Percentiles rank a stretch among this genome's conserved stretches.
Conservation (phyloP, 805 yeast species). For the Suhomyces pyralidae region DNA sequence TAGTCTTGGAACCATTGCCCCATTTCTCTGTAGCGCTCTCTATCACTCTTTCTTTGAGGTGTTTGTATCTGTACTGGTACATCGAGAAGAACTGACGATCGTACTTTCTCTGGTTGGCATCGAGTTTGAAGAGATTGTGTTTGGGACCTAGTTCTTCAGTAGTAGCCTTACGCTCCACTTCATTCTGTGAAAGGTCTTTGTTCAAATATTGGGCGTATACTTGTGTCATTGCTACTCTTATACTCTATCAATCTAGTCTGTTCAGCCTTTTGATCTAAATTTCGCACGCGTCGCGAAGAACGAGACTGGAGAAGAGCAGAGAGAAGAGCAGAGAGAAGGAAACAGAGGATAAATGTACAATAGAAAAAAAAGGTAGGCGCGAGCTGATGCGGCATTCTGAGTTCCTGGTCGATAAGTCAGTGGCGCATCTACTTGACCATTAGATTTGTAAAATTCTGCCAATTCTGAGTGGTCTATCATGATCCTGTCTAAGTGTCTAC, state of each 20-base stretch:
- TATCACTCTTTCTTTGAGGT: constrained; percentile 32
- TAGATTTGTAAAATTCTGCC: too few relatives aligned
- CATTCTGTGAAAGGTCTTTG: not conserved
- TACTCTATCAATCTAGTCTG: not conserved
- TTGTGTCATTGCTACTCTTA: not conserved
- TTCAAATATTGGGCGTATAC: constrained; percentile 5
- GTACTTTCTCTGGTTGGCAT: constrained; percentile 27
- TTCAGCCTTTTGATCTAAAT: not conserved
- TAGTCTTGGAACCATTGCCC: constrained; percentile 44
- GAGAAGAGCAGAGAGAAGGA: not conserved
- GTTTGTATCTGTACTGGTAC: constrained; percentile 40
- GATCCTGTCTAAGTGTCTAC: too few relatives aligned
- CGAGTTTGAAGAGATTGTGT: constrained; percentile 18
- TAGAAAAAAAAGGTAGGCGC: too few relatives aligned
- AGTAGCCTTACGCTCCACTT: not conserved
- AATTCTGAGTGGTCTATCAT: too few relatives aligned
- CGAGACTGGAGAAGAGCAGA: not conserved
- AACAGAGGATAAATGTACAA: too few relatives aligned
- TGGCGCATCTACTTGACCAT: too few relatives aligned
- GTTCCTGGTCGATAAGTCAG: too few relatives aligned
- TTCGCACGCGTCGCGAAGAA: not conserved
- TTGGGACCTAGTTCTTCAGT: not conserved
- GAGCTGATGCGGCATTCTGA: too few relatives aligned
- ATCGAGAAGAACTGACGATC: constrained; percentile 40
- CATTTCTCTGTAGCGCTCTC: constrained; percentile 44